These are phyloP conservation scores for Aspergillus hancockii DNA, from an alignment of 495 filamentous ascomycete genomes.

Conservation along the genomic window DNA sequence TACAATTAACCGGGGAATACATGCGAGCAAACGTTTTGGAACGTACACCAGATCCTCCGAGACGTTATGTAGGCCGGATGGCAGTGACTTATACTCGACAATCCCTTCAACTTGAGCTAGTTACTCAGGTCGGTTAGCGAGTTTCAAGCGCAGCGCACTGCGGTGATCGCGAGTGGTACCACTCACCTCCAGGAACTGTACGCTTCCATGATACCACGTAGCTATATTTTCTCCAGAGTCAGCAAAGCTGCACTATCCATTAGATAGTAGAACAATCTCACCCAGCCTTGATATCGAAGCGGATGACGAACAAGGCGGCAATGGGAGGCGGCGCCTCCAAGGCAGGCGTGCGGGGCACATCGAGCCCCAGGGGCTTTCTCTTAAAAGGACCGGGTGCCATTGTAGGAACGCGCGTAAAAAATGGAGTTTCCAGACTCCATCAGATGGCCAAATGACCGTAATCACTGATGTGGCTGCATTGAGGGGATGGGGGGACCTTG, in stretches of 20 bases:
- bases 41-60: conserved; percentile 78
- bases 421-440: conserved; percentile 24
- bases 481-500: conserved; percentile 5
- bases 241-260: neutral
- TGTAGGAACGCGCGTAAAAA: conserved; percentile 9
- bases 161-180: conserved; percentile 7
- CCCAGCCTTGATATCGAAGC: conserved; percentile 84
- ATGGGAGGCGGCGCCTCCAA: conserved; percentile 63
- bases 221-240: conserved; percentile 34
- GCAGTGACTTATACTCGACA: conserved; percentile 93
- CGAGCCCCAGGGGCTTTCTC: conserved; percentile 35
- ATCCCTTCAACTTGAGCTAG: conserved; percentile 80
- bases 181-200: conserved; percentile 59
- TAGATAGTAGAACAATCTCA: conserved; percentile 39
- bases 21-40: neutral
- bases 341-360: conserved; percentile 35
- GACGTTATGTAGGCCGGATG: conserved; percentile 89
- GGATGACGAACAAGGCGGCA: conserved; percentile 80
- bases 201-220: conserved; percentile 87
- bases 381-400: conserved; percentile 36
- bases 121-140: conserved; percentile 22
- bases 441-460: conserved; percentile 8
- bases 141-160: neutral
- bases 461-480: conserved; percentile 15
- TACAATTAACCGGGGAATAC: neutral